These are phyloP conservation scores for Paraphaeosphaeria minitans DNA, from an alignment of 2,329 filamentous ascomycete species.

Conservation along the genomic window DNA sequence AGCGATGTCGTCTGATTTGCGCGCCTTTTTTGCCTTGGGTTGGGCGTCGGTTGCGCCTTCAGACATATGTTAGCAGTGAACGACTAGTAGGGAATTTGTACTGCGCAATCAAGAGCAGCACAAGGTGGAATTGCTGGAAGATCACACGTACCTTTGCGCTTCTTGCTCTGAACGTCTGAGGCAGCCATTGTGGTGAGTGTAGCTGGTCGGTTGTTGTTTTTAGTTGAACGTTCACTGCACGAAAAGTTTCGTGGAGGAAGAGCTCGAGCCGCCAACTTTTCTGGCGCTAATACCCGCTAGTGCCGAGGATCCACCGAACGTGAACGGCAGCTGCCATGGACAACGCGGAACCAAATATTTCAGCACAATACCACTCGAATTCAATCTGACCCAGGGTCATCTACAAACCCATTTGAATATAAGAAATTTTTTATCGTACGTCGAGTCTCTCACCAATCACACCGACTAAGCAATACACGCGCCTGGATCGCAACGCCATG, in stretches of 20 bases:
- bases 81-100: slow-evolving; percentile 7
- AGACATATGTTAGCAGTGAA: slow-evolving; percentile 17
- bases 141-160: slow-evolving; percentile 56
- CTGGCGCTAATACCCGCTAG: slow-evolving; percentile 17
- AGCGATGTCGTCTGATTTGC: slow-evolving; percentile 39
- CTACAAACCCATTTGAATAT: not conserved
- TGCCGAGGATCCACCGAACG: slow-evolving; percentile 14
- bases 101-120: too few species aligned
- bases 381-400: not conserved
- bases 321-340: not conserved
- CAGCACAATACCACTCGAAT: not conserved
- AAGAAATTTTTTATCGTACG: too few species aligned
- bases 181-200: slow-evolving; percentile 54
- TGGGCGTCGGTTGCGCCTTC: slow-evolving; percentile 41
- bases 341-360: not conserved
- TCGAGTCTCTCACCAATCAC: not conserved
- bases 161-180: slow-evolving; percentile 58
- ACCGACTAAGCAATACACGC: not conserved
- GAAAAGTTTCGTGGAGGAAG: slow-evolving; percentile 39
- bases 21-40: slow-evolving; percentile 47
- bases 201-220: slow-evolving; percentile 15
- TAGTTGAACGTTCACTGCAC: slow-evolving; percentile 19
- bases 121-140: not conserved
- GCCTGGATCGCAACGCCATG: slow-evolving; percentile 19
- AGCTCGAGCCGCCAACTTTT: slow-evolving; percentile 31